phyloP scores from a whole-genome alignment of 768 basidiomycete genomes.

The Udeniomyces megalosporus region DNA sequence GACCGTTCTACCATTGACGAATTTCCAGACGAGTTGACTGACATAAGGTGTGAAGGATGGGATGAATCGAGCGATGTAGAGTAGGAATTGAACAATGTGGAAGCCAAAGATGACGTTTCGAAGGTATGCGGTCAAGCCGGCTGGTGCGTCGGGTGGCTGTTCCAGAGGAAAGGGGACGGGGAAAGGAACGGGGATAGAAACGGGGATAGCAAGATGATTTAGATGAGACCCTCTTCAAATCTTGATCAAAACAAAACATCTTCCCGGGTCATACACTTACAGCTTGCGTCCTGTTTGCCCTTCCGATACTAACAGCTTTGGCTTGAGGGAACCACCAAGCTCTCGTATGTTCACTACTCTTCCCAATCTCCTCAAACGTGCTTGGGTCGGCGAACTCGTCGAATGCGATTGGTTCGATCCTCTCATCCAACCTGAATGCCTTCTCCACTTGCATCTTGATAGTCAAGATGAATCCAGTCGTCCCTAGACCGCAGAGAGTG shows the following conservation, averaged over 20 bases:
- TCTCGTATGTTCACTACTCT: conserved; percentile 69
- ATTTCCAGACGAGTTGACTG: conserved; percentile 36
- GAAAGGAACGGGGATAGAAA: not conserved
- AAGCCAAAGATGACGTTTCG: conserved; percentile 56
- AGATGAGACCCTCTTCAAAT: too few species aligned
- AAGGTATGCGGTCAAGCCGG: conserved; percentile 39
- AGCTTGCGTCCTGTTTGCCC: conserved; percentile 58
- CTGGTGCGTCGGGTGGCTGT: conserved; percentile 14
- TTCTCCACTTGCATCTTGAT: conserved; percentile 64
- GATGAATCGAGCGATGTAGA: conserved; percentile 58
- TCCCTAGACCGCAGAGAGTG: conserved; percentile 76
- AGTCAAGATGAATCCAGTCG: conserved; percentile 70
- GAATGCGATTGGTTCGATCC: conserved; percentile 46
- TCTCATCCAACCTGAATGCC: conserved; percentile 64
- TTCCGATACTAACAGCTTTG: conserved; percentile 51
- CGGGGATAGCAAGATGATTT: not conserved
- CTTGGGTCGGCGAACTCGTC: conserved; percentile 21
- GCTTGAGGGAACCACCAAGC: conserved; percentile 89
- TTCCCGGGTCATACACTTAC: conserved; percentile 35
- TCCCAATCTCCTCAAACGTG: conserved; percentile 27
- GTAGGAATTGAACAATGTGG: conserved; percentile 66
- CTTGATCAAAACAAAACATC: too few species aligned
- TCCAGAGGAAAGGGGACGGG: conserved; percentile 10
- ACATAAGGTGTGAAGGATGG: conserved; percentile 47
- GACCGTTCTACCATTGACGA: not conserved